Evolutionary conservation across 441 rosid species (phyloP).

Genomic region (Gossypium gossypioides): DNA sequence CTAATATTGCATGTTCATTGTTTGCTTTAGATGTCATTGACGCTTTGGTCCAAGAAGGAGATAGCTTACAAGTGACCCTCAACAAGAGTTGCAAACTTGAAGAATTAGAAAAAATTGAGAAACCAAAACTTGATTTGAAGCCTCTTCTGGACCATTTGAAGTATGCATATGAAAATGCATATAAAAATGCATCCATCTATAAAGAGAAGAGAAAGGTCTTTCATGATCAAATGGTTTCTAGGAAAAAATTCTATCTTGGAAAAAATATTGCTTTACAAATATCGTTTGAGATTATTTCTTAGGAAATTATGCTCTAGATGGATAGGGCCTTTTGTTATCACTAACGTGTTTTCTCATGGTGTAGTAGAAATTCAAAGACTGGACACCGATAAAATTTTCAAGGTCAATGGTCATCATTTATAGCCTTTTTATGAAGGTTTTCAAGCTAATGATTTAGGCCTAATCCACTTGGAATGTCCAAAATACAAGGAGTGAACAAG

Average conservation of each 20-base stretch:
- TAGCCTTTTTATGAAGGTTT: neutral
- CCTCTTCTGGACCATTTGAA: too few relatives aligned
- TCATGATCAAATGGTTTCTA: neutral
- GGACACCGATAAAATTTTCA: neutral
- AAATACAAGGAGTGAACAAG: too few relatives aligned
- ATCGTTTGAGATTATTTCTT: neutral
- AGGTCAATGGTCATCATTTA: neutral
- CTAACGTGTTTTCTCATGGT: neutral
- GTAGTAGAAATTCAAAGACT: neutral
- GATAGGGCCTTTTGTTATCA: neutral
- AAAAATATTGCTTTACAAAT: neutral
- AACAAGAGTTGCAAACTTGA: too few relatives aligned
- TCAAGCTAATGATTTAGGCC: too few relatives aligned
- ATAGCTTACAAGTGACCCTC: too few relatives aligned
- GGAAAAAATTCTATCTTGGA: neutral
- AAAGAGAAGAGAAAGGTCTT: too few relatives aligned
- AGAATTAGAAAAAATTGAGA: too few relatives aligned
- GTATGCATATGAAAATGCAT: too few relatives aligned
- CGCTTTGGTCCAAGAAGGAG: neutral
- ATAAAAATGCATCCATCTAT: too few relatives aligned
- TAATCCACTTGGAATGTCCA: too few relatives aligned
- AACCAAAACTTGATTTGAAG: too few relatives aligned
- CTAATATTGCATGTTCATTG: neutral
- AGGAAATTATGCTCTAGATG: neutral
- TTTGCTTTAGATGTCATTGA: neutral